Evolutionary conservation across 2,329 filamentous ascomycete species (phyloP).

Genomic region (Xylaria sp.): DNA sequence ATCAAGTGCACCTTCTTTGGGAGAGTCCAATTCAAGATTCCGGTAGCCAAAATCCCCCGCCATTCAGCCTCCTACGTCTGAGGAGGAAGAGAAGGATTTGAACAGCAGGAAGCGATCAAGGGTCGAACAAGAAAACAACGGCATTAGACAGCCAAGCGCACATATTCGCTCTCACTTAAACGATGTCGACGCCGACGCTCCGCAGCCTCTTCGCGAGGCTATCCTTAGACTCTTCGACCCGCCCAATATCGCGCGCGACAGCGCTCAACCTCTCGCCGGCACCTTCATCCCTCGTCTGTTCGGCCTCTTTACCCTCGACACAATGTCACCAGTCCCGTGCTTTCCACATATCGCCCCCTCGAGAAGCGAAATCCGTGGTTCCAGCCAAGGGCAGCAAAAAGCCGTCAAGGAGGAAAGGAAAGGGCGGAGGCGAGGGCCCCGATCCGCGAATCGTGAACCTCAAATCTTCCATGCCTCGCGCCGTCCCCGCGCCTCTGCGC

Average conservation of each 20-base stretch:
- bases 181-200: conserved; percentile 41
- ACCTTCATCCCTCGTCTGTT: conserved; percentile 4
- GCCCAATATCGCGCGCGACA: conserved; percentile 1
- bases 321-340: conserved; percentile 34
- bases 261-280: conserved; percentile 16
- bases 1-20: not conserved
- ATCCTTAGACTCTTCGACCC: conserved; percentile 24
- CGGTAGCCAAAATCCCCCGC: too few species aligned
- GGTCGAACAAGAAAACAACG: not conserved
- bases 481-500: conserved; percentile 76
- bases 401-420: conserved; percentile 39
- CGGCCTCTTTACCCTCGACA: conserved; percentile 1
- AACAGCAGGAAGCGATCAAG: conserved; percentile 15
- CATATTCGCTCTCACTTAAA: not conserved
- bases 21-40: not conserved
- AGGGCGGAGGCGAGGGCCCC: conserved; percentile 49
- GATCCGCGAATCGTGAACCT: conserved; percentile 59
- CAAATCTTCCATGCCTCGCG: conserved; percentile 61
- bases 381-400: conserved; percentile 36
- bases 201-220: conserved; percentile 45
- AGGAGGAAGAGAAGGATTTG: not conserved
- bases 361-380: conserved; percentile 19
- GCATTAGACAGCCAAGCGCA: not conserved
- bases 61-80: not conserved
- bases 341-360: conserved; percentile 40